Evolutionary conservation across 129 eudicot genomes (phyloP), one percentile per base, ranked within the genome.

Genomic region (Flaveria brownii): DNA sequence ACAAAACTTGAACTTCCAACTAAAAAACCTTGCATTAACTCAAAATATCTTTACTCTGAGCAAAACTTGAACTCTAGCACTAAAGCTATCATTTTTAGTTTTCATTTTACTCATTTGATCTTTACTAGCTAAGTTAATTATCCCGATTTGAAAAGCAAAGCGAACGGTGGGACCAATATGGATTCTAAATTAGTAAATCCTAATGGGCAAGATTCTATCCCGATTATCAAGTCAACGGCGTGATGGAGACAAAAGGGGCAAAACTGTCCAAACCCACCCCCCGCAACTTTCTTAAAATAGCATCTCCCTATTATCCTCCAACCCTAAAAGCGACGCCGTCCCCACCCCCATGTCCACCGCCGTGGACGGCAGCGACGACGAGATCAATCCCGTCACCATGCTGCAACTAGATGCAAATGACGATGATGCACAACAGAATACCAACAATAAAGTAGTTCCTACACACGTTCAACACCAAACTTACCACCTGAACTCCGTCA

Each of bases 401-500:
- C 90, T 83, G 7, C 55, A 54, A 56, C 75, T 72, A 30, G 61
- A 80, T 1, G n/a, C 15, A 39, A 7, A 26, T 2, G 65, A 73
- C 10, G 59, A 57, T 16, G 70, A 64, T 56, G 28, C 76, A 43
- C 26, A 69, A 78, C 57, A 68, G 5, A 18, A 77, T 4, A 59
- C 45, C 4, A 30, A 30, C 12, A 69, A 59, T 15, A 67, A 14
- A 80, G 0, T 49, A 15, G 51, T 55, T 42, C 84, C 84, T 43
- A 71, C 71, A 16, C 30, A 45, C 2, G 55, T 76, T 66, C 81
- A 78, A 36, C 80, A 36, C 77, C 81, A 81, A 25, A 77, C 39
- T 23, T 87, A 78, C 78, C 43, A 76, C 82, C 79, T 91, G 51
- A 72, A 42, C 1, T 90, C 92, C 12, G 78, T 90, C 79, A 71